phyloP scores from a whole-genome alignment of 345 rosid species.

The Schrenkiella parvula region DNA sequence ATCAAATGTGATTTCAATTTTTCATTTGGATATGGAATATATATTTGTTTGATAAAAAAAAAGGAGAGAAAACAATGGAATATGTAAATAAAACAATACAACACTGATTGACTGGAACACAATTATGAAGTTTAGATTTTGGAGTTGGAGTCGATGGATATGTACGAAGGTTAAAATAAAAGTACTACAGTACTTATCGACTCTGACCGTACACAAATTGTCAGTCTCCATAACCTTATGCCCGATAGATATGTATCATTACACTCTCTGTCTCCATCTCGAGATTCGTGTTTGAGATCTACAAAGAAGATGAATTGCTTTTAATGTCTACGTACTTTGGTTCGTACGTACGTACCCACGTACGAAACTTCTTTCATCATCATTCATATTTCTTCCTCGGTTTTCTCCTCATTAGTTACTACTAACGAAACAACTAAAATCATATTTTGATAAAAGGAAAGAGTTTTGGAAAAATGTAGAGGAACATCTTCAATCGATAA shows the following conservation, averaged over 20 bases:
- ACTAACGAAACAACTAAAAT: neutral
- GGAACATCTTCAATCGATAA: neutral
- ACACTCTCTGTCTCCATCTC: conserved; percentile 31
- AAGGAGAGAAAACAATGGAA: neutral
- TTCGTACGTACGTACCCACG: conserved; percentile 13
- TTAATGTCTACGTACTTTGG: conserved; percentile 25
- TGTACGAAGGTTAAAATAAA: conserved; percentile 16
- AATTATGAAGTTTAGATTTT: conserved; percentile 5
- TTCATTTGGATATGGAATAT: no score
- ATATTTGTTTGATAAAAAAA: neutral
- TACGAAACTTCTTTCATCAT: conserved; percentile 31
- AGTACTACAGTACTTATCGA: conserved; percentile 24
- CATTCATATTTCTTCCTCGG: neutral
- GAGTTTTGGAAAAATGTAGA: neutral
- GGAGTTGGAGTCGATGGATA: conserved; percentile 22
- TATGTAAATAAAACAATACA: neutral
- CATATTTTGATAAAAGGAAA: neutral
- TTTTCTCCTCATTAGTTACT: neutral
- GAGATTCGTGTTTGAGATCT: conserved; percentile 30
- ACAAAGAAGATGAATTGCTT: conserved; percentile 1
- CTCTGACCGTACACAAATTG: conserved; percentile 25
- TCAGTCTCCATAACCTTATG: conserved; percentile 34
- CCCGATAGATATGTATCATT: conserved; percentile 24
- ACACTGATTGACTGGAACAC: conserved; percentile 14
- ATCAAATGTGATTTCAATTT: neutral